These are phyloP conservation scores for Ceratobasidium sp. DNA, from an alignment of 1,284 basidiomycete species.

Conservation along the genomic window DNA sequence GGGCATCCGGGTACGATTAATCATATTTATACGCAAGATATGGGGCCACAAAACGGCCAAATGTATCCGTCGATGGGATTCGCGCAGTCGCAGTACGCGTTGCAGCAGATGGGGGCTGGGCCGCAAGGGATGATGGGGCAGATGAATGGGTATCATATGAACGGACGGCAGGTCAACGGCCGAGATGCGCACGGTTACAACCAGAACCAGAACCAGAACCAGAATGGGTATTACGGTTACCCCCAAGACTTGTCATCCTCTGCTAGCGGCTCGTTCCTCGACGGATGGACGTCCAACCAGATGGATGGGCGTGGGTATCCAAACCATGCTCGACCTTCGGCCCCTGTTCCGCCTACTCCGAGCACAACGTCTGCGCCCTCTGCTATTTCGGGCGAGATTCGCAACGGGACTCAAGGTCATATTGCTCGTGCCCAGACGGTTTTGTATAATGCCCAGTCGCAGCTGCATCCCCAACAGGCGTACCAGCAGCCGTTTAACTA, in stretches of 20 bases:
- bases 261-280: conserved; percentile 32
- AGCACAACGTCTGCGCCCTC: conserved; percentile 14
- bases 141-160: conserved; percentile 17
- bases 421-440: conserved; percentile 23
- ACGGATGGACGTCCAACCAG: conserved; percentile 26
- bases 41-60: conserved; percentile 18
- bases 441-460: conserved; percentile 23
- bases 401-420: conserved; percentile 17
- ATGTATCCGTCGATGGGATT: conserved; percentile 35
- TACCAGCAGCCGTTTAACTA: conserved; percentile 21
- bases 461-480: conserved; percentile 2
- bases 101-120: conserved; percentile 29
- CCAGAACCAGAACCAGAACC: background rate
- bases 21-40: conserved; percentile 31
- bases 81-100: conserved; percentile 25
- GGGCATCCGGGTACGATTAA: conserved; percentile 18
- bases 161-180: conserved; percentile 5
- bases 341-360: conserved; percentile 25
- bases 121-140: conserved; percentile 20
- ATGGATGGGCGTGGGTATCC: conserved; percentile 29
- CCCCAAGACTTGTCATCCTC: conserved; percentile 31
- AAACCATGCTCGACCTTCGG: conserved; percentile 15
- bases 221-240: conserved; percentile 7
- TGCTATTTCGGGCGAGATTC: conserved; percentile 20
- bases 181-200: background rate